Conservation (phyloP, 148 eudicot genomes). For the Simmondsia chinensis region DNA sequence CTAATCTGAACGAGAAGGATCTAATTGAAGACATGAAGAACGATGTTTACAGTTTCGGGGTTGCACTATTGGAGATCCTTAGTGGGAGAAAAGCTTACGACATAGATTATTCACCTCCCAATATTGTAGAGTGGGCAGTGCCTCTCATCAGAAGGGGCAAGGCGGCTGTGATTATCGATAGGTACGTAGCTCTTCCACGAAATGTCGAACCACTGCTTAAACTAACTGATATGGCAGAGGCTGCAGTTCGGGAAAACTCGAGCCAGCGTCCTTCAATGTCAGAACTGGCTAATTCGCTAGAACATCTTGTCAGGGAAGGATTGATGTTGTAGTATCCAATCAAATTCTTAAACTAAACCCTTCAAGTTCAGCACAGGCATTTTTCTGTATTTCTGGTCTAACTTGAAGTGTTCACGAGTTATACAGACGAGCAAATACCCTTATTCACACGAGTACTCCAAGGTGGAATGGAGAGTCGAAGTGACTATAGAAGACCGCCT, state of each 20-base stretch:
- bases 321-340: constrained; percentile 37
- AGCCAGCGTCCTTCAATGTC: constrained; percentile 58
- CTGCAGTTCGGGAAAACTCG: constrained; percentile 54
- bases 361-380: too few species aligned
- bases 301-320: constrained; percentile 67
- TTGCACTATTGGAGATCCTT: constrained; percentile 75
- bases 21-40: constrained; percentile 33
- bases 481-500: constrained; percentile 22
- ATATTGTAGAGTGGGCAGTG: constrained; percentile 85
- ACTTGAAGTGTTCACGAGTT: too few species aligned
- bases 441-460: not conserved
- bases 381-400: too few species aligned
- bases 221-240: constrained; percentile 81
- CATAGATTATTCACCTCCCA: constrained; percentile 58
- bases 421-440: not conserved
- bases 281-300: constrained; percentile 48
- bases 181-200: constrained; percentile 77
- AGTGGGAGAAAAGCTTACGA: constrained; percentile 89
- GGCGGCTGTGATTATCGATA: constrained; percentile 72
- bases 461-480: constrained; percentile 5
- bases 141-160: constrained; percentile 58
- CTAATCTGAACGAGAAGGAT: constrained; percentile 47
- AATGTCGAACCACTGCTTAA: constrained; percentile 83
- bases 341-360: too few species aligned
- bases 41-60: constrained; percentile 71